These are phyloP conservation scores for Acer yangbiense DNA, from an alignment of 345 rosid genomes.

Conservation along the genomic window DNA sequence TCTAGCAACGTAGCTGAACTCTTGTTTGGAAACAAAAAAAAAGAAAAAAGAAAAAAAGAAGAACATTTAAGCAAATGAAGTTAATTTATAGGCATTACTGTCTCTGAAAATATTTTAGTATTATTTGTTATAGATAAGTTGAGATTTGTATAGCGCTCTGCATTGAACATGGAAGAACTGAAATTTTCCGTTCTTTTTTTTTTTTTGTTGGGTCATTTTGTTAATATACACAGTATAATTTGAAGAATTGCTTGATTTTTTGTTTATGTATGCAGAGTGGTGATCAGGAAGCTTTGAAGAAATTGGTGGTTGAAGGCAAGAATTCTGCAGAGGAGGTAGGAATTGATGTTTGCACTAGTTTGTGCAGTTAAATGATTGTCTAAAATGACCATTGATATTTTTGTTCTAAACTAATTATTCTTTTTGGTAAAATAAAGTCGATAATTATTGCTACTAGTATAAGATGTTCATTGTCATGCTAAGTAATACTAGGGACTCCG, in stretches of 20 bases:
- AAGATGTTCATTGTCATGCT: background rate
- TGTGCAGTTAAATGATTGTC: background rate
- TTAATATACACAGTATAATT: background rate
- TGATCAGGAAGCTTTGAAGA: slow-evolving; percentile 75
- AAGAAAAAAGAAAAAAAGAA: background rate
- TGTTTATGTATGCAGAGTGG: slow-evolving; percentile 37
- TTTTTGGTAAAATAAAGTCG: background rate
- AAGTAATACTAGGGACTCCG: background rate
- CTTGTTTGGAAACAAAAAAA: background rate
- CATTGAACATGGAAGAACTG: background rate
- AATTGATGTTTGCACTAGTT: background rate
- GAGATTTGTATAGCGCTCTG: background rate
- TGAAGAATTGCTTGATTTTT: background rate
- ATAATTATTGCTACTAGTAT: background rate
- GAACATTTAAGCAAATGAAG: background rate
- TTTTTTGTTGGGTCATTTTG: background rate
- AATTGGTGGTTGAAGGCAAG: slow-evolving; percentile 40
- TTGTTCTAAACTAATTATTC: background rate
- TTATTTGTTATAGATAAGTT: background rate
- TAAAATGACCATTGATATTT: background rate
- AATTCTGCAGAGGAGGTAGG: slow-evolving; percentile 40
- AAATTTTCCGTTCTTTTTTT: background rate
- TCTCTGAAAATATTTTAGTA: background rate
- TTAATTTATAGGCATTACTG: background rate
- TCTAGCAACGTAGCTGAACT: background rate